A percentile compares a stretch with the other conserved stretches of the same genome.
phyloP scores from a whole-genome alignment of 345 rosid genomes.

The Ceriops decandra region DNA sequence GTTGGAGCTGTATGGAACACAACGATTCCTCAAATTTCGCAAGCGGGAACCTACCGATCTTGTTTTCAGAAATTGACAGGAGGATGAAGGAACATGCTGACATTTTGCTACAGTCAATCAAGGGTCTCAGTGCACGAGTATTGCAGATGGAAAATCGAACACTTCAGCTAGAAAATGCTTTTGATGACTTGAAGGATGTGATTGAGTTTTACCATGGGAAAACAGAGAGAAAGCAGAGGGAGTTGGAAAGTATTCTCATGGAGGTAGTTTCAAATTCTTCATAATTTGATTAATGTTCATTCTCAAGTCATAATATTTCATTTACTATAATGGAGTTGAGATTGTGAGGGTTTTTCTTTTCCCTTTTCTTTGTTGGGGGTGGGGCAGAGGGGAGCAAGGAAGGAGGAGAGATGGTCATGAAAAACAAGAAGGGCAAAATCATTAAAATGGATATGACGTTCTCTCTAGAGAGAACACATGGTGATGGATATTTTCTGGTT shows the following conservation, averaged over 20 bases:
- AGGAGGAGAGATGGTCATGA: too few species aligned
- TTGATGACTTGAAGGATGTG: slow-evolving; percentile 43
- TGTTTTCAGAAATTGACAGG: slow-evolving; percentile 38
- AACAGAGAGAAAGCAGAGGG: slow-evolving; percentile 43
- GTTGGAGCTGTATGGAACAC: slow-evolving; percentile 22
- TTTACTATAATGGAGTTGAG: too few species aligned
- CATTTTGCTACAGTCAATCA: slow-evolving; percentile 38
- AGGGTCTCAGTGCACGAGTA: slow-evolving; percentile 39
- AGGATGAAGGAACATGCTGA: slow-evolving; percentile 45
- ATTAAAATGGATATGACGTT: not conserved
- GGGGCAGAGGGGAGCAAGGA: too few species aligned
- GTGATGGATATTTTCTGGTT: not conserved
- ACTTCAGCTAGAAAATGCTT: slow-evolving; percentile 33
- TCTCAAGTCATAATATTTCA: not conserved
- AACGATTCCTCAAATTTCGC: slow-evolving; percentile 16
- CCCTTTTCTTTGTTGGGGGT: too few species aligned
- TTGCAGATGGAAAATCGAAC: slow-evolving; percentile 49
- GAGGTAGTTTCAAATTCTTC: slow-evolving; percentile 37
- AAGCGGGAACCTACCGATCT: slow-evolving; percentile 18
- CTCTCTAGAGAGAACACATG: not conserved
- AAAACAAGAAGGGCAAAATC: too few species aligned
- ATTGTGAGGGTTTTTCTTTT: too few species aligned
- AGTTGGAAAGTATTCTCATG: slow-evolving; percentile 39
- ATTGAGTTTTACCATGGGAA: slow-evolving; percentile 42
- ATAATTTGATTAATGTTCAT: not conserved